Base-by-base conservation (phyloP, 83 land plant species). In the Larix sibirica region DNA sequence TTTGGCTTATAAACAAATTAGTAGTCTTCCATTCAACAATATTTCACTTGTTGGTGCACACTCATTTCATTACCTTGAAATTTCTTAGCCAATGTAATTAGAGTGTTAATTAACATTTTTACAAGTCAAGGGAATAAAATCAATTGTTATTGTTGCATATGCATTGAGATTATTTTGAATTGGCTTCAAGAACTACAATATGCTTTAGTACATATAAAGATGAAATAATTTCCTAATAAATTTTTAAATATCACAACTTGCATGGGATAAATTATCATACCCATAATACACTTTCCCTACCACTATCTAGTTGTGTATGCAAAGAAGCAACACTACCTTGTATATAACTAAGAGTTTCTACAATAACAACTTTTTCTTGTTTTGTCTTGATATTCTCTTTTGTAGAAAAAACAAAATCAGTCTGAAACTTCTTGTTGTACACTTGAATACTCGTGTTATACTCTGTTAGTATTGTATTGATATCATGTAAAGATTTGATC, bases 361-460 rank as follows among this genome's bases (percentile, higher is more conserved):
- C 81, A 47, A 90, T 90, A 0, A 85, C 84, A 36, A 86, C 88
- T 81, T 90, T 90, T 79, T 90, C 91, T 59, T 90, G 89, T 61
- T 90, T 90, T n/a, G 82, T 85, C 69, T 83, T 83, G n/a, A 87
- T 77, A 31, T 75, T 85, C 7, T 79, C 85, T 74, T 90, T 90
- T 5, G 90, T 85, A 5, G 88, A 85, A 38, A 54, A 59, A 20
- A 88, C 80, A 58, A 84, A 90, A 64, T 90, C 91, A 33, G 61
- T 81, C 80, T 90, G 91, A 73, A 90, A 33, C 77, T 90, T 90
- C 79, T 86, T 90, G 79, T 90, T 90, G 64, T 90, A 90, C 14
- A 79, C 84, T 69, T 90, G 90, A 63, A 90, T 70, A 65, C 88
- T 88, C 10, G 90, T 90, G 59, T 90, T 90, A 56, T 90, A 90